These are phyloP conservation scores for Euphrasia arctica DNA, from an alignment of 305 asterid species.

Conservation along the genomic window DNA sequence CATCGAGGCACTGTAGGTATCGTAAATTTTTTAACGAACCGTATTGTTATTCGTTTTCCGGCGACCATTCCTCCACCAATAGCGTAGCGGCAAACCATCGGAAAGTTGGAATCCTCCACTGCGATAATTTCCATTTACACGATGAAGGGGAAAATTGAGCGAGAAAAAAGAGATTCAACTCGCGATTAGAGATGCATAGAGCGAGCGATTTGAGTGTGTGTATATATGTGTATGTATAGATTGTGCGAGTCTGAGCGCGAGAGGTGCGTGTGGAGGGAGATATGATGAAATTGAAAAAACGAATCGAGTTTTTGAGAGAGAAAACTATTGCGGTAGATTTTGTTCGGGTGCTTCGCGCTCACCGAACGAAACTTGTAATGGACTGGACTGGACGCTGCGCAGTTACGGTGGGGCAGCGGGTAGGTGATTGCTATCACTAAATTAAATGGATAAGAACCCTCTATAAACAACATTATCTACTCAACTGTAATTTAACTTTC, in stretches of 20 bases:
- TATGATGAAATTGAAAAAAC: not conserved
- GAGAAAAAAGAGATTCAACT: not conserved
- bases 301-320: not conserved
- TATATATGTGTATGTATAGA: constrained; percentile 6
- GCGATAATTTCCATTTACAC: constrained; percentile 51
- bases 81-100: constrained; percentile 37
- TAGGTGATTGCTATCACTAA: not conserved
- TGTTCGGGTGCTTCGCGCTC: not conserved
- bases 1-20: constrained; percentile 56
- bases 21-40: constrained; percentile 44
- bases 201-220: constrained; percentile 11
- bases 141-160: constrained; percentile 10
- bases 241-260: not conserved
- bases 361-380: not conserved
- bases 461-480: too few relatives aligned
- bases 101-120: constrained; percentile 44
- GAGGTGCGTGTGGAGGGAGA: not conserved
- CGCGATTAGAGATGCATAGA: constrained; percentile 25
- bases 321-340: not conserved
- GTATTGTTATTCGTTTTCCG: constrained; percentile 59
- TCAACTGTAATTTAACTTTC: too few relatives aligned
- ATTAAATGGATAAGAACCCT: not conserved
- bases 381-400: not conserved
- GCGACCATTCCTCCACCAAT: constrained; percentile 54
- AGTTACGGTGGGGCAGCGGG: not conserved